These are phyloP conservation scores for Fusarium praegraminearum DNA, from an alignment of 2,329 filamentous ascomycete species.

Conservation along the genomic window DNA sequence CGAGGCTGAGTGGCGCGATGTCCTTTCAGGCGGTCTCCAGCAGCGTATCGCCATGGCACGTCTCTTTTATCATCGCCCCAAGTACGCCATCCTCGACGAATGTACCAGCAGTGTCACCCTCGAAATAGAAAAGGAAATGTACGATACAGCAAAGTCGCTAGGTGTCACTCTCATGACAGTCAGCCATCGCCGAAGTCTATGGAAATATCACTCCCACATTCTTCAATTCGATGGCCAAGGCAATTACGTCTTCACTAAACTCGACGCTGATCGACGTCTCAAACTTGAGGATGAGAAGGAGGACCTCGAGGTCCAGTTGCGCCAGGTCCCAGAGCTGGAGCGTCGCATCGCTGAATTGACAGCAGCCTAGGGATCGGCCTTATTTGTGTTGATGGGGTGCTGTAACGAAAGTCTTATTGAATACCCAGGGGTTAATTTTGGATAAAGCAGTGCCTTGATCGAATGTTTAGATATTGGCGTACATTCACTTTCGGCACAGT, in stretches of 20 bases:
- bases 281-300: conserved; percentile 96
- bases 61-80: conserved; percentile 90
- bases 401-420: background rate
- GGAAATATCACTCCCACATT: conserved; percentile 96
- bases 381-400: background rate
- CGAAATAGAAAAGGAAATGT: conserved; percentile 95
- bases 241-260: conserved; percentile 85
- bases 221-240: conserved; percentile 97
- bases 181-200: conserved; percentile 88
- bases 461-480: background rate
- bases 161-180: conserved; percentile 98
- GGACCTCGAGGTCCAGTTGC: conserved; percentile 85
- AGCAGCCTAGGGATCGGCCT: conserved; percentile 33
- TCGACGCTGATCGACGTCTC: conserved; percentile 89
- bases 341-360: conserved; percentile 85
- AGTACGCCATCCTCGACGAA: conserved; percentile 96
- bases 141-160: conserved; percentile 91
- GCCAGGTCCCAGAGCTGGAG: conserved; percentile 90
- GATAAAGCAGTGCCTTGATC: conserved; percentile 1
- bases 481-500: background rate
- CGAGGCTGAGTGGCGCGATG: conserved; percentile 96
- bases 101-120: conserved; percentile 96
- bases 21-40: conserved; percentile 90
- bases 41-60: conserved; percentile 97
- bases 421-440: conserved; percentile 16